Evolutionary conservation across 176 grass and related monocot species (phyloP).

Genomic region (Stipa capillata): DNA sequence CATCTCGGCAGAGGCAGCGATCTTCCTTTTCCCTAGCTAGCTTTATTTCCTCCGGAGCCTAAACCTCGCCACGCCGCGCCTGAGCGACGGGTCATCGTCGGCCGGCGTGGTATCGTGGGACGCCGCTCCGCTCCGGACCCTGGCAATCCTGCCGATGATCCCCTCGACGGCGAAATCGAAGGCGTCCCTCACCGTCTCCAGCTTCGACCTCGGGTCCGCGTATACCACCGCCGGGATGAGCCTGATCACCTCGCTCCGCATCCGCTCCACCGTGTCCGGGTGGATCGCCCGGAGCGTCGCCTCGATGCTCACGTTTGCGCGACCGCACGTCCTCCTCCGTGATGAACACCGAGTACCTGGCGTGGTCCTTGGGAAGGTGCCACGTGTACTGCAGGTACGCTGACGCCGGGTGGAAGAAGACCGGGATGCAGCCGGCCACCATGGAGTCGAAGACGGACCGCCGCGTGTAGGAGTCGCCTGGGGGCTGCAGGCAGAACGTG

Average conservation of each 20-base stretch:
- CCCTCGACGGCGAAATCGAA: conserved; percentile 41
- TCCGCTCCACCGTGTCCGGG: conserved; percentile 9
- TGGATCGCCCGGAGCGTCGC: conserved; percentile 28
- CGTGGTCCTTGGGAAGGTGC: conserved; percentile 26
- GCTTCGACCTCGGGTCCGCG: conserved; percentile 27
- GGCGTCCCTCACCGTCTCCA: conserved; percentile 37
- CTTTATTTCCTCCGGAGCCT: not conserved
- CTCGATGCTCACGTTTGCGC: conserved; percentile 37
- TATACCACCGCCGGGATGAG: conserved; percentile 33
- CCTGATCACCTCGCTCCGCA: conserved; percentile 37
- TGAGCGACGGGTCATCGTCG: not conserved
- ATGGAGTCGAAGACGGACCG: conserved; percentile 49
- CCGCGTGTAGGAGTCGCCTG: conserved; percentile 39
- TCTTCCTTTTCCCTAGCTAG: not conserved
- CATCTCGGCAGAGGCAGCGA: not conserved
- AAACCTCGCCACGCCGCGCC: not conserved
- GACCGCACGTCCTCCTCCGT: conserved; percentile 22
- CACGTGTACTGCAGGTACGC: conserved; percentile 46
- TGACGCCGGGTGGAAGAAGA: conserved; percentile 39
- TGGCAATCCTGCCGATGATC: conserved; percentile 9
- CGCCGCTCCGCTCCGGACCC: not conserved
- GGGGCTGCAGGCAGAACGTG: conserved; percentile 49
- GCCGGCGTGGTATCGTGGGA: not conserved
- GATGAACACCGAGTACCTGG: conserved; percentile 41
- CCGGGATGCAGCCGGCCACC: conserved; percentile 46